Base-by-base conservation (phyloP, 345 rosid species). In the Abelmoschus esculentus region DNA sequence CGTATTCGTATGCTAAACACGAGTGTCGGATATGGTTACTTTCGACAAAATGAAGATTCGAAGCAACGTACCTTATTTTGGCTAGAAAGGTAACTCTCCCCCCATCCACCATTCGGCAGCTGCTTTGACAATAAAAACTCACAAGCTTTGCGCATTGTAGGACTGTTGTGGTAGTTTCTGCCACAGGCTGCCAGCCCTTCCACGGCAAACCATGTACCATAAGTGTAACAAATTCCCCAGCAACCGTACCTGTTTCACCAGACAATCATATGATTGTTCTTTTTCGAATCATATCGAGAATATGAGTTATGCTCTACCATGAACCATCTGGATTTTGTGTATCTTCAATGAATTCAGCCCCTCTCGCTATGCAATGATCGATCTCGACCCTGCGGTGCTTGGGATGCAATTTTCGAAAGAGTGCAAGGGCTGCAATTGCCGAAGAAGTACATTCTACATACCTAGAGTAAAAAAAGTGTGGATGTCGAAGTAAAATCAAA, bases 151-250 rank as follows among this genome's bases (percentile, higher is more conserved):
- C 86, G 78, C 38, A 88, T 26, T 1, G 73, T 8, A n/a, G 71
- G 75, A 63, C 81, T 64, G 59, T 78, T 77, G 26, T 49, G 38
- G 67, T 76, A 81, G 62, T 57, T 85, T 66, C 71, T 85, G 2
- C 86, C 84, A 14, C 76, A 75, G 9, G 95, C 85, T 38, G 72
- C 83, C 44, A 89, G 58, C 28, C 82, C 91, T 56, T 78, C 83
- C 59, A 86, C 80, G 0, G 80, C 83, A 56, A 86, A 86, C 86
- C 87, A 86, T 61, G 87, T 83, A 3, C 74, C 91, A 26, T 85
- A 86, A 0, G 84, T 82, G 73, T 85, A 86, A 70, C 93, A 89
- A 3, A 89, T 84, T 15, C 95, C 95, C 95, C 91, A 85, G 17
- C 73, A 85, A 14, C 91, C 95, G 10, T 85, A 89, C 87, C 85